Conservation (phyloP, 768 basidiomycete species). For the Termitomyces sp. region DNA sequence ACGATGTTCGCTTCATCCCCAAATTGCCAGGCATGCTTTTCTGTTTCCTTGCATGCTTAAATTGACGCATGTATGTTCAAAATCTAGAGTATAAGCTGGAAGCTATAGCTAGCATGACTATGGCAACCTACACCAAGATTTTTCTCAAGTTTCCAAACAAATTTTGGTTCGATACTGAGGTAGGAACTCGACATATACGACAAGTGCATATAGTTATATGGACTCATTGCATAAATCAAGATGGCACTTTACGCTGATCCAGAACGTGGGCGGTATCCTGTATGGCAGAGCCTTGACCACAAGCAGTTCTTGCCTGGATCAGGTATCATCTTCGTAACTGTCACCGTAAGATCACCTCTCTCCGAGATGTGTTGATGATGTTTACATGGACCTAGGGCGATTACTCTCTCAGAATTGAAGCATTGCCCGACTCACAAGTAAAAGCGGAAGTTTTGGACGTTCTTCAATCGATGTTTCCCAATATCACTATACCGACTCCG, state of each 20-base stretch:
- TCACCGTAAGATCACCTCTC: slow-evolving; percentile 28
- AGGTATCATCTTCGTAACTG: slow-evolving; percentile 48
- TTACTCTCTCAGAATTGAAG: slow-evolving; percentile 54
- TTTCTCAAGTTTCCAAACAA: slow-evolving; percentile 57
- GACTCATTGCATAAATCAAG: slow-evolving; percentile 17
- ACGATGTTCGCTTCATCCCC: slow-evolving; percentile 53
- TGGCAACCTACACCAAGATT: slow-evolving; percentile 68
- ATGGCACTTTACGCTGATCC: slow-evolving; percentile 53
- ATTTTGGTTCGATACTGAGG: slow-evolving; percentile 47
- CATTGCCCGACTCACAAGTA: slow-evolving; percentile 38
- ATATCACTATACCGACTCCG: slow-evolving; percentile 48
- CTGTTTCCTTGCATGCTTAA: neutral
- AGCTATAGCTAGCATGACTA: slow-evolving; percentile 55
- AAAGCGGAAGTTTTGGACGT: slow-evolving; percentile 50
- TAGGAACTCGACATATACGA: slow-evolving; percentile 3
- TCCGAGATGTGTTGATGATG: neutral
- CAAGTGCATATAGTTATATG: neutral
- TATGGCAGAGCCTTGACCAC: slow-evolving; percentile 65
- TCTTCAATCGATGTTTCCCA: slow-evolving; percentile 55
- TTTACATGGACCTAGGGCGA: slow-evolving; percentile 38
- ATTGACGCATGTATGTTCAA: neutral
- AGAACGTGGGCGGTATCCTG: slow-evolving; percentile 55
- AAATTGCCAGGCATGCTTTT: slow-evolving; percentile 33
- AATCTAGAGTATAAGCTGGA: slow-evolving; percentile 49
- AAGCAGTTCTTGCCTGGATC: slow-evolving; percentile 54